Conservation (phyloP, 495 filamentous ascomycete genomes). For the Podospora bellae-mahoneyi region DNA sequence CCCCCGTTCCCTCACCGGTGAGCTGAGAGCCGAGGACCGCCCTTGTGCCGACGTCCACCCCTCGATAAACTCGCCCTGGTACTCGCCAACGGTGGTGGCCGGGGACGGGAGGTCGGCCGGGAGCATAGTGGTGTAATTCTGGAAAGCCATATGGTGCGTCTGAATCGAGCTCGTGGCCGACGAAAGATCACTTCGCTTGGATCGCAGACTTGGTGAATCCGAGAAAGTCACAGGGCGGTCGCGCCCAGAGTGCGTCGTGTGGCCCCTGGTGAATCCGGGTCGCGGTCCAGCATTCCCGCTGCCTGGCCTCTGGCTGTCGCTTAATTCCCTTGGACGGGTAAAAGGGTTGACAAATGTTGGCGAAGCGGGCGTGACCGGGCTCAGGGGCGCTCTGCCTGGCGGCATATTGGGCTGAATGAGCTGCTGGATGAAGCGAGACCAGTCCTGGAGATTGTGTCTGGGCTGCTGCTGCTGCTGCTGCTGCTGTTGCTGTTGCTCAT, state of each 20-base stretch:
- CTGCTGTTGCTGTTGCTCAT: slow-evolving; percentile 25
- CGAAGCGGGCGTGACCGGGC: slow-evolving; percentile 42
- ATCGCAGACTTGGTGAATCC: slow-evolving; percentile 52
- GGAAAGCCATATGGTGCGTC: slow-evolving; percentile 37
- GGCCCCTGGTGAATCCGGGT: slow-evolving; percentile 37
- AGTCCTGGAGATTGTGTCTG: slow-evolving; percentile 38
- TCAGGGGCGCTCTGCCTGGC: slow-evolving; percentile 35
- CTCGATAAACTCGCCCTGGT: slow-evolving; percentile 54
- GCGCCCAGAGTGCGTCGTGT: slow-evolving; percentile 34
- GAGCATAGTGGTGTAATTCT: slow-evolving; percentile 41
- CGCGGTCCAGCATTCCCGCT: slow-evolving; percentile 33
- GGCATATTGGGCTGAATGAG: slow-evolving; percentile 38
- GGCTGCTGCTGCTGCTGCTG: not conserved
- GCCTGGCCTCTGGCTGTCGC: slow-evolving; percentile 32
- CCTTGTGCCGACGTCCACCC: slow-evolving; percentile 57
- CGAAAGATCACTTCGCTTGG: slow-evolving; percentile 52
- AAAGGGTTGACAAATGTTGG: slow-evolving; percentile 48
- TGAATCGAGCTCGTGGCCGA: slow-evolving; percentile 49
- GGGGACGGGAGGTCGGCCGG: slow-evolving; percentile 53
- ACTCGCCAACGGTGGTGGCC: slow-evolving; percentile 47
- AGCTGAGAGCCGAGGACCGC: slow-evolving; percentile 50
- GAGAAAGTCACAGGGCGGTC: slow-evolving; percentile 42
- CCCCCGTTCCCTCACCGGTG: slow-evolving; percentile 42
- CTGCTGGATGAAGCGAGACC: slow-evolving; percentile 45
- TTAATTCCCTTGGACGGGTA: slow-evolving; percentile 33